Evolutionary conservation across 148 eudicot genomes (phyloP).

Genomic region (Amaranthus palmeri): DNA sequence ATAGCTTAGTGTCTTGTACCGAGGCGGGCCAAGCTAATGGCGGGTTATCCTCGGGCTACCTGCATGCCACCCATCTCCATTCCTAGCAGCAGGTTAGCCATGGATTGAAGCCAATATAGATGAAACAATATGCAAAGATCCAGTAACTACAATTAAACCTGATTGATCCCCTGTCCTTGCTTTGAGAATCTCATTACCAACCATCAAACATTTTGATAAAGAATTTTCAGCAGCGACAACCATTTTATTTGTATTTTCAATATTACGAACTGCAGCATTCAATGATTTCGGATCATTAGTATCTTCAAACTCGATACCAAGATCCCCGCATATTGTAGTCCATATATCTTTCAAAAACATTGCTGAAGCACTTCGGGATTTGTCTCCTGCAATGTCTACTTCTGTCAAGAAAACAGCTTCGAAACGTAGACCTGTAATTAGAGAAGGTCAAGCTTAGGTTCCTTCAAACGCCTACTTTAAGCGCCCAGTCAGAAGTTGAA

Average conservation of each 20-base stretch:
- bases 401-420: constrained; percentile 70
- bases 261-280: constrained; percentile 18
- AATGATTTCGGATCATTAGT: constrained; percentile 18
- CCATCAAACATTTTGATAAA: constrained; percentile 38
- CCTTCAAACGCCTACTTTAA: no score
- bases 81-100: constrained; percentile 10
- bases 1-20: no score
- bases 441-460: no score
- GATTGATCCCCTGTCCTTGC: constrained; percentile 32
- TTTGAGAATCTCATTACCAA: constrained; percentile 45
- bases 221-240: constrained; percentile 42
- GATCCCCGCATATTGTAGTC: constrained; percentile 51
- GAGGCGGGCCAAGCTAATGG: no score
- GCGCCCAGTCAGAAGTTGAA: no score
- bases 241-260: constrained; percentile 20
- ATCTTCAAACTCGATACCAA: constrained; percentile 27
- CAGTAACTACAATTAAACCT: constrained; percentile 65
- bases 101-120: constrained; percentile 43
- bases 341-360: constrained; percentile 46
- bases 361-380: constrained; percentile 53
- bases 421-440: constrained; percentile 36
- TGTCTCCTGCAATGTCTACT: constrained; percentile 70
- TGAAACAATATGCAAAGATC: constrained; percentile 88
- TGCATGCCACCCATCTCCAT: no score
- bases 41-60: no score